A percentile compares a stretch with the other conserved stretches of the same genome.
phyloP scores from a whole-genome alignment of 2,329 filamentous ascomycete genomes.

The Penicillium oxalicum region DNA sequence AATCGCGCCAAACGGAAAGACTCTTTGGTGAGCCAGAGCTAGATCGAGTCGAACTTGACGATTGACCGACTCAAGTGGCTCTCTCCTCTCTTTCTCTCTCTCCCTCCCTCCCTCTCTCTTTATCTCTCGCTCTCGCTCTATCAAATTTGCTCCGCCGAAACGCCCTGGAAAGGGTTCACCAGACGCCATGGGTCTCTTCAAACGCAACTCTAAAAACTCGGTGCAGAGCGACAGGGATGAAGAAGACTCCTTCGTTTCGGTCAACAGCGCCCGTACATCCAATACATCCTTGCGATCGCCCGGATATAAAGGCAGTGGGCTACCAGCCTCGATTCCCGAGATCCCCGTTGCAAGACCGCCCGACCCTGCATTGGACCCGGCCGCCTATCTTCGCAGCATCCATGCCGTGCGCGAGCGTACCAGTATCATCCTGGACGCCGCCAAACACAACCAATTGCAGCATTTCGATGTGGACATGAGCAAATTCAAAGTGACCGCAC shows the following conservation, averaged over 20 bases:
- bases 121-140: too few species aligned
- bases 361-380: constrained; percentile 81
- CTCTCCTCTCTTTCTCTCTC: too few species aligned
- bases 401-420: constrained; percentile 78
- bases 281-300: constrained; percentile 48
- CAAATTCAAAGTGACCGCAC: constrained; percentile 77
- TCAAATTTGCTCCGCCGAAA: too few species aligned
- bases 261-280: constrained; percentile 41
- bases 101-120: too few species aligned
- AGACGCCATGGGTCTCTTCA: constrained; percentile 41
- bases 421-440: constrained; percentile 67
- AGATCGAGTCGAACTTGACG: too few species aligned
- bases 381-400: constrained; percentile 84
- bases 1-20: too few species aligned
- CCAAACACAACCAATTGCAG: constrained; percentile 66
- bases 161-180: background rate
- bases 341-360: constrained; percentile 77
- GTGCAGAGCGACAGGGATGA: constrained; percentile 36
- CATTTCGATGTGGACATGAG: constrained; percentile 85
- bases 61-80: too few species aligned
- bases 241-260: constrained; percentile 33
- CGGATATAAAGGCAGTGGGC: constrained; percentile 42
- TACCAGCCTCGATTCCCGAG: constrained; percentile 57
- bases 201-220: constrained; percentile 40
- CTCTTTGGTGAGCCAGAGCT: too few species aligned